These are phyloP conservation scores for Zygoascus flipseniorum DNA, from an alignment of 805 yeast species.

Conservation along the genomic window DNA sequence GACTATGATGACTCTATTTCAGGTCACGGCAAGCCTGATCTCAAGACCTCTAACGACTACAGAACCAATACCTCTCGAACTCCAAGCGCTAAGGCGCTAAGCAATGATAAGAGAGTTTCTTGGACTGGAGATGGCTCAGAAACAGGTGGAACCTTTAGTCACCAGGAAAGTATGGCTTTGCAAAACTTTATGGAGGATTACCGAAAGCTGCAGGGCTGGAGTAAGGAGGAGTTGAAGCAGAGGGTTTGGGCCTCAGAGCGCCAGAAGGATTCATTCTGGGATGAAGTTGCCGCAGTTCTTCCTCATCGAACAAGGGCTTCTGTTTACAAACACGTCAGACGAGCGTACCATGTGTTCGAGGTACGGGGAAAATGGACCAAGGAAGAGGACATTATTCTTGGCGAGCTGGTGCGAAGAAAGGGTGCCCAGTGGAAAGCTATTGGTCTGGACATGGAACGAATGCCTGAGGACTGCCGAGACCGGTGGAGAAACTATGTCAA, in stretches of 20 bases:
- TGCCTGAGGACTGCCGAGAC: slow-evolving; percentile 98
- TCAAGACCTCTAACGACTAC: neutral
- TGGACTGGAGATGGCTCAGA: slow-evolving; percentile 25
- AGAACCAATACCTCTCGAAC: neutral
- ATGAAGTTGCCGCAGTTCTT: slow-evolving; percentile 61
- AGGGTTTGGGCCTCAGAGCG: slow-evolving; percentile 84
- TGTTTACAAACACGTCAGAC: slow-evolving; percentile 83
- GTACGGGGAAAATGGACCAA: slow-evolving; percentile 87
- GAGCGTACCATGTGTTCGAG: slow-evolving; percentile 80
- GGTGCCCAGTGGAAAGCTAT: slow-evolving; percentile 86
- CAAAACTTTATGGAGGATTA: slow-evolving; percentile 67
- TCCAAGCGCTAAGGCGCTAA: slow-evolving; percentile 1
- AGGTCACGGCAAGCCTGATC: neutral
- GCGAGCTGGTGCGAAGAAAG: slow-evolving; percentile 51
- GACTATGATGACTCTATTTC: slow-evolving; percentile 21
- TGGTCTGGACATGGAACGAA: slow-evolving; percentile 71
- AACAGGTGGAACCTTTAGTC: slow-evolving; percentile 40
- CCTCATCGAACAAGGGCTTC: slow-evolving; percentile 85
- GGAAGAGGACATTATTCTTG: slow-evolving; percentile 66
- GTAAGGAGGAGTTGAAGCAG: slow-evolving; percentile 63
- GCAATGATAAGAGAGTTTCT: slow-evolving; percentile 1
- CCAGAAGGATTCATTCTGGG: slow-evolving; percentile 88
- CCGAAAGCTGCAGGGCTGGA: slow-evolving; percentile 51
- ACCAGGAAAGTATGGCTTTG: slow-evolving; percentile 60
- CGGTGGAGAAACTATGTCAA: slow-evolving; percentile 93